Evolutionary conservation across 176 grass and related monocot genomes (phyloP).

Genomic region (Dactylis glomerata): DNA sequence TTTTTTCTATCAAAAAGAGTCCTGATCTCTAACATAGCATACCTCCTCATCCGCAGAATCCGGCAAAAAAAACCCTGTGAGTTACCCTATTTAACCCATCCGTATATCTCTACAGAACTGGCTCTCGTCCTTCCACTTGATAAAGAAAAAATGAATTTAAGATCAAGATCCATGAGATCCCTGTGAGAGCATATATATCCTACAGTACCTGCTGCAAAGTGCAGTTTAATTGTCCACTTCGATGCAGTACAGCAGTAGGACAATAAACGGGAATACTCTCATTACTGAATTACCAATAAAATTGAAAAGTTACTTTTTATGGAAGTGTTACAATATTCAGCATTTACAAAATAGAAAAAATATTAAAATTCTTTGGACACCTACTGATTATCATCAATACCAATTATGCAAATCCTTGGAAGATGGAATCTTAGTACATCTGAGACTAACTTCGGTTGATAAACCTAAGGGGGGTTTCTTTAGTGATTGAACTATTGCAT

Average conservation of each 20-base stretch:
- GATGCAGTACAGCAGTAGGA: background rate
- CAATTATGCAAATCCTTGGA: background rate
- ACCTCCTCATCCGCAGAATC: background rate
- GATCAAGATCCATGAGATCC: background rate
- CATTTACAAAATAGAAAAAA: too few relatives aligned
- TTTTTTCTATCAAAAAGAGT: too few relatives aligned
- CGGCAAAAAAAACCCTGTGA: background rate
- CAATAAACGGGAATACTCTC: background rate
- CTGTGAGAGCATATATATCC: background rate
- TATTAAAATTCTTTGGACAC: too few relatives aligned
- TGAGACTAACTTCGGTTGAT: too few relatives aligned
- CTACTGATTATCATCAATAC: too few relatives aligned
- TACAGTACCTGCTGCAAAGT: background rate
- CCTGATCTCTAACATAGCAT: too few relatives aligned
- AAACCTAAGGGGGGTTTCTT: too few relatives aligned
- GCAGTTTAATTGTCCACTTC: background rate
- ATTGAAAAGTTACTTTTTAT: too few relatives aligned
- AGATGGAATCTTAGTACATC: background rate
- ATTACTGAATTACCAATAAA: too few relatives aligned
- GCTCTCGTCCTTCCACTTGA: background rate
- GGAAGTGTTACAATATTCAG: too few relatives aligned
- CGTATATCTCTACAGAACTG: background rate
- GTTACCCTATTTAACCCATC: too few relatives aligned
- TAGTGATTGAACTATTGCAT: too few relatives aligned
- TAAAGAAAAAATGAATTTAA: background rate